Conservation (phyloP, 2,329 filamentous ascomycete genomes). For the Diaporthe ampelina region DNA sequence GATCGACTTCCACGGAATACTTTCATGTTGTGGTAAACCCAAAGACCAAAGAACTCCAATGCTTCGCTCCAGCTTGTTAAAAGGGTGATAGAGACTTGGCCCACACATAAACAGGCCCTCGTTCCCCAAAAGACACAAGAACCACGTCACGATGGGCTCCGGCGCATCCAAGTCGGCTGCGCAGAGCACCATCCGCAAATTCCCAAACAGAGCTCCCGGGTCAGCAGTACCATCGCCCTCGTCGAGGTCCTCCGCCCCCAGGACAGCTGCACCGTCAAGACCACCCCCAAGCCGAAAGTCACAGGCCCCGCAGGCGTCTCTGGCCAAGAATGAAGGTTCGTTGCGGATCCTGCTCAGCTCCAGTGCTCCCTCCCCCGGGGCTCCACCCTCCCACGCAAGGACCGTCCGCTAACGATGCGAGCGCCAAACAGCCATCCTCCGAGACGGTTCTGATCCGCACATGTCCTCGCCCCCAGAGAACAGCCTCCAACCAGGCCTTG, state of each 20-base stretch:
- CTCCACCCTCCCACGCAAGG: no score
- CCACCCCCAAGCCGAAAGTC: conserved; percentile 14
- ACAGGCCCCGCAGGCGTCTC: conserved; percentile 42
- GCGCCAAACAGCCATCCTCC: conserved; percentile 53
- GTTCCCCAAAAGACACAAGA: not conserved
- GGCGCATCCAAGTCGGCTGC: conserved; percentile 41
- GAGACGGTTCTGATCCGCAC: conserved; percentile 59
- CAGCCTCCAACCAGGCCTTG: conserved; percentile 58
- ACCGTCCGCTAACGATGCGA: conserved; percentile 3
- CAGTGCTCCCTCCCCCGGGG: not conserved
- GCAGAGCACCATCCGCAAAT: conserved; percentile 43
- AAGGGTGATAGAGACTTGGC: not conserved
- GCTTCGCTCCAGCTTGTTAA: not conserved
- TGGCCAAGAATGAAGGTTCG: conserved; percentile 46
- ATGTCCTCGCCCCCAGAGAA: conserved; percentile 45
- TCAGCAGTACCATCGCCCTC: conserved; percentile 39
- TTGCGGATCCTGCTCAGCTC: not conserved
- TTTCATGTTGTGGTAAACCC: not conserved
- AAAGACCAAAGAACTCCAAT: not conserved
- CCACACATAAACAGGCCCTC: no score
- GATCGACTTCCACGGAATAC: not conserved
- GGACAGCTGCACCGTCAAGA: conserved; percentile 25
- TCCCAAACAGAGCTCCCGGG: conserved; percentile 47
- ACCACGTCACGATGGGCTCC: conserved; percentile 37
- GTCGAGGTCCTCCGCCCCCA: conserved; percentile 15